Base-by-base conservation (phyloP, 768 basidiomycete species). In the Russula earlei region DNA sequence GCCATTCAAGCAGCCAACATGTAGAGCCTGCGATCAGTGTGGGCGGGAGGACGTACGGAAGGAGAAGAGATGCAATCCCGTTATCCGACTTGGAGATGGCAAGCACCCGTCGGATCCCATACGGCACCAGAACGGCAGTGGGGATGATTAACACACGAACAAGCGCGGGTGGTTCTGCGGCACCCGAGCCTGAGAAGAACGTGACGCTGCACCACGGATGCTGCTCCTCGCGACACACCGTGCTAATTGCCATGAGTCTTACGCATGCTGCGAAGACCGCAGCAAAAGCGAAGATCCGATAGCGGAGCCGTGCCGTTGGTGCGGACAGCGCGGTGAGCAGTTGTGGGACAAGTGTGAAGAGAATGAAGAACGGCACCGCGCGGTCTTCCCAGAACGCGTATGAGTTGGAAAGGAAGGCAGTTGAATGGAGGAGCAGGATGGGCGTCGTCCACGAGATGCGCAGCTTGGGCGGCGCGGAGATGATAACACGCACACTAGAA, bases 351-450 rank as follows among this genome's bases (percentile, higher is more conserved):
- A 91, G 71, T 31, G 81, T 86, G 36, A 79, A 79, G 42, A 84
- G 66, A 57, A 84, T 72, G 52, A 98, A 77, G 76, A 84, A 94
- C 8, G 83, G 79, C 11, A 87, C 75, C 53, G 90, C 74, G 31
- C 79, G 79, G 67, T 97, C 94, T 77, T 99, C 96, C 92, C 93
- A 97, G 68, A 98, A 80, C n/a, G 89, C 91, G 74, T 91, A 95
- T 0, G 93, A 96, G 73, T 98, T 98, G 24, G 93, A 95, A 15
- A 85, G 79, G 70, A 95, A 95, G 7, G 85, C 74, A 4, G 86
- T 52, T 1, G 84, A 70, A 64, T 98, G 93, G 2, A 91, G 72
- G 54, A 81, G 54, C 52, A 86, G 76, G 33, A 82, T 70, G 37
- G 87, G 59, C 1, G 38, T 10, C 11, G 59, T 45, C 54, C 53